Percentiles rank a stretch among this genome's conserved stretches.
Evolutionary conservation across 805 yeast genomes (phyloP).

Genomic region (Pichia heedii): DNA sequence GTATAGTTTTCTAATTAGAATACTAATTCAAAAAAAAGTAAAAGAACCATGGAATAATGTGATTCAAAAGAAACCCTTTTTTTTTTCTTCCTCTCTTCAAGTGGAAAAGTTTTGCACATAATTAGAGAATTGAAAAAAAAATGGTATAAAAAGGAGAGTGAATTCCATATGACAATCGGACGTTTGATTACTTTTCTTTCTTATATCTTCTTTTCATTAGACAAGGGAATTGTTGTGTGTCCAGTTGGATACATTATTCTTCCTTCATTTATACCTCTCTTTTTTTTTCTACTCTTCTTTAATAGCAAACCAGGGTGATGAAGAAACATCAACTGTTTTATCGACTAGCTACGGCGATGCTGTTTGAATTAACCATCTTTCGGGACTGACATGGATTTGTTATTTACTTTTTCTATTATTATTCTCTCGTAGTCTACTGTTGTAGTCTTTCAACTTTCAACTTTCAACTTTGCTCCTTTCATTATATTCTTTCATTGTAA

Average conservation of each 20-base stretch:
- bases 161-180: neutral
- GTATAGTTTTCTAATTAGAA: neutral
- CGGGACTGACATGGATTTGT: slow-evolving; percentile 15
- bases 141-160: no score
- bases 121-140: no score
- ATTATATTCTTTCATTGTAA: no score
- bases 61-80: no score
- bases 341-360: slow-evolving; percentile 21
- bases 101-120: no score
- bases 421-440: neutral
- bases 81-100: no score
- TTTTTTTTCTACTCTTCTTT: neutral
- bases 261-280: neutral
- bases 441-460: no score
- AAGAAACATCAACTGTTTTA: slow-evolving; percentile 11
- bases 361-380: slow-evolving; percentile 18
- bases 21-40: no score
- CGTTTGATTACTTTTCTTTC: no score
- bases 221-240: neutral
- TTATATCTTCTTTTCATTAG: neutral
- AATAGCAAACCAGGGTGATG: slow-evolving; percentile 9
- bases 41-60: no score
- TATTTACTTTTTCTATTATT: neutral
- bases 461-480: no score
- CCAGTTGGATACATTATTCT: neutral